Conservation (phyloP, 2,329 filamentous ascomycete genomes). For the Sclerotinia subarctica region DNA sequence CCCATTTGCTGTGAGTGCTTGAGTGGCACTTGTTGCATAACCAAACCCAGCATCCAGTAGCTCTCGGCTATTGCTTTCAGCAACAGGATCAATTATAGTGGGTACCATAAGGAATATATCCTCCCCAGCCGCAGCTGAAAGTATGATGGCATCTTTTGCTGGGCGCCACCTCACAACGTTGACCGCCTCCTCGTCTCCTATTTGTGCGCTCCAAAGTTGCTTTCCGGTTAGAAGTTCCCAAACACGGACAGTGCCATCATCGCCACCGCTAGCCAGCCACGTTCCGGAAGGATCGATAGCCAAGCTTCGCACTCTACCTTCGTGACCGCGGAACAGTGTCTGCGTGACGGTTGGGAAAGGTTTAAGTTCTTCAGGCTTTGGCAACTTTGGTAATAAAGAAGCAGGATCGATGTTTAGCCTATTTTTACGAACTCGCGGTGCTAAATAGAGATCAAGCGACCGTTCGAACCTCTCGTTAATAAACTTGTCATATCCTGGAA, state of each 20-base stretch:
- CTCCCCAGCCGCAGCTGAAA: conserved; percentile 82
- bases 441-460: conserved; percentile 91
- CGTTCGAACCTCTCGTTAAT: conserved; percentile 96
- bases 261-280: conserved; percentile 87
- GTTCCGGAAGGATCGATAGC: conserved; percentile 81
- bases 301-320: conserved; percentile 80
- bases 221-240: conserved; percentile 87
- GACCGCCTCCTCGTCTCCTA: conserved; percentile 76
- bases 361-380: conserved; percentile 86
- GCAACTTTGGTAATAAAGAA: conserved; percentile 87
- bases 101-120: conserved; percentile 83
- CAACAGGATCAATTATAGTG: conserved; percentile 65
- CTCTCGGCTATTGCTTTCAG: conserved; percentile 71
- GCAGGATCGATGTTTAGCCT: conserved; percentile 95
- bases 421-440: conserved; percentile 86
- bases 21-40: conserved; percentile 70
- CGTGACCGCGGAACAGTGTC: conserved; percentile 82
- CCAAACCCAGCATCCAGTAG: conserved; percentile 88
- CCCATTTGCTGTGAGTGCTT: conserved; percentile 49
- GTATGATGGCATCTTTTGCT: conserved; percentile 71
- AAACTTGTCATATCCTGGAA: conserved; percentile 85
- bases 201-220: conserved; percentile 78
- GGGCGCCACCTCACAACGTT: conserved; percentile 89
- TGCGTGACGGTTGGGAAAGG: conserved; percentile 92
- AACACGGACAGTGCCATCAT: conserved; percentile 87